Base-by-base conservation (phyloP, 1,284 basidiomycete genomes). In the Boletus hoseneyae region DNA sequence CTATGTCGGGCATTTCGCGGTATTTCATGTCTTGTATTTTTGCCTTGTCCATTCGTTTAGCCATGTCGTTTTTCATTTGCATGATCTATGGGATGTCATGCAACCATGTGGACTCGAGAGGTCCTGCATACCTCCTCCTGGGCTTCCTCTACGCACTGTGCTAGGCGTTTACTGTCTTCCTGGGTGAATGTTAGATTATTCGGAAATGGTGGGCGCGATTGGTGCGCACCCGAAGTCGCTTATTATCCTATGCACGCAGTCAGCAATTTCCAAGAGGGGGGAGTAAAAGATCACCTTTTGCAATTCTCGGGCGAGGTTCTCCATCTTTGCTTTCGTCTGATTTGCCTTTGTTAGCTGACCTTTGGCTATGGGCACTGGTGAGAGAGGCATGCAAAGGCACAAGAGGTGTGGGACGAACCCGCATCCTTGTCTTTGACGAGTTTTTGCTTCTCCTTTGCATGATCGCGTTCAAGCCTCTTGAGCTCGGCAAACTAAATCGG, bases 401-500 rank as follows among this genome's bases (percentile, higher is more conserved):
- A 40, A 36, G 54, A 44, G 23, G 23, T 16, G 35, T 50, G 23
- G 33, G 40, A 70, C 77, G 52, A 57, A 89, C 87, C 87, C 56
- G 87, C 81, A 70, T 91, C 88, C 71, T 90, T 90, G 75, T 91
- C 88, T 71, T 91, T 91, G 45, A 80, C 75, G 35, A 91, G 72
- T 64, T 91, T 91, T 73, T 91, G 88, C 68, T 87, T 90, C 73
- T 91, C 88, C 71, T 88, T 91, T 47, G 88, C 83, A 62, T 90
- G 86, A 63, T 91, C 89, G 54, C 89, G 78, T 68, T 92, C 89
- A 60, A 87, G 65, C 45, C 87, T 79, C 65, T 90, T 90, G 63
- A 89, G 72, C 66, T 91, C 89, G 61, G 87, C 85, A 69, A 90
- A 91, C 89, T 91, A 47, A 43, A 58, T 45, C 50, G 64, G 57